Percentiles rank a stretch among this genome's conserved stretches.
phyloP scores from a whole-genome alignment of 306 rosid species.

The Oxytropis ochrocephala region DNA sequence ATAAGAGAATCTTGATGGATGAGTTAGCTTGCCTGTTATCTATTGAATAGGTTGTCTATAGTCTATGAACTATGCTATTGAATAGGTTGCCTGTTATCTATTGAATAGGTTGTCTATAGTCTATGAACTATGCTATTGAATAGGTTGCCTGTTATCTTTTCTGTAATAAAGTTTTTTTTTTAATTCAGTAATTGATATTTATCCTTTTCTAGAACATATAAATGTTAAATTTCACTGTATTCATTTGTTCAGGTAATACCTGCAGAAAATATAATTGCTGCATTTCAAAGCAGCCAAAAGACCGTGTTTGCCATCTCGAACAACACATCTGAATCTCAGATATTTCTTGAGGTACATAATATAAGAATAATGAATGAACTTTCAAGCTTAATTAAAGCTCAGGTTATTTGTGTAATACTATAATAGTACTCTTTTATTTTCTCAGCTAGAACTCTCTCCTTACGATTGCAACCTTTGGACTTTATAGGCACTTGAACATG shows the following conservation, averaged over 20 bases:
- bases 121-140: too few relatives aligned
- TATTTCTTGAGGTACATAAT: conserved; percentile 69
- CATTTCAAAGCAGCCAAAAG: conserved; percentile 69
- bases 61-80: too few relatives aligned
- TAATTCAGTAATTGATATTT: neutral
- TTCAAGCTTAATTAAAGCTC: neutral
- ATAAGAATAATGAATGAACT: neutral
- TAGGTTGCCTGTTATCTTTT: too few relatives aligned
- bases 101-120: too few relatives aligned
- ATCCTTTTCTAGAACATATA: neutral
- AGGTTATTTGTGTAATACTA: neutral
- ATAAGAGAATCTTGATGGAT: neutral
- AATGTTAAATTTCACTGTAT: conserved; percentile 3
- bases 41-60: too few relatives aligned
- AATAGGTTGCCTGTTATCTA: too few relatives aligned
- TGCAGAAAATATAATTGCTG: conserved; percentile 88
- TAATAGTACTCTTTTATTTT: neutral
- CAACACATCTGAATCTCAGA: conserved; percentile 55
- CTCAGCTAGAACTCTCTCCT: conserved; percentile 5
- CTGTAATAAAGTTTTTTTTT: neutral
- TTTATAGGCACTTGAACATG: conserved; percentile 76
- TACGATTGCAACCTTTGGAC: conserved; percentile 6
- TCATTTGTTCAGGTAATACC: conserved; percentile 58
- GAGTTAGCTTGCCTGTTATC: neutral
- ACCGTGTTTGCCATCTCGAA: conserved; percentile 62